These are phyloP conservation scores for Claviceps cyperi DNA, from an alignment of 2,329 filamentous ascomycete genomes.

Conservation along the genomic window DNA sequence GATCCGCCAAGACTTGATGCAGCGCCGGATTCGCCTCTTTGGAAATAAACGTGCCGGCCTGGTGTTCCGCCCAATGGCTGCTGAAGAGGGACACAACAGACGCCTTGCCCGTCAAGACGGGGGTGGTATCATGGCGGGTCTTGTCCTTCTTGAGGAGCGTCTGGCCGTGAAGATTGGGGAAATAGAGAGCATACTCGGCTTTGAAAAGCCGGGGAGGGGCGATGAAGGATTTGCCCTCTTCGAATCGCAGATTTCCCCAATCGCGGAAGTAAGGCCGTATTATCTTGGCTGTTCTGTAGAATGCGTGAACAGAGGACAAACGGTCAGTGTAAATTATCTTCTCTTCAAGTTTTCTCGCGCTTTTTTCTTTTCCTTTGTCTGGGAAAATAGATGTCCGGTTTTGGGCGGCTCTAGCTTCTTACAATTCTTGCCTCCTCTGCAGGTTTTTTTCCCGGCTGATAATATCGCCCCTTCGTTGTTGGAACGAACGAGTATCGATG, in stretches of 20 bases:
- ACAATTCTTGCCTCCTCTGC: slow-evolving; percentile 61
- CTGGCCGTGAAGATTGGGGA: slow-evolving; percentile 77
- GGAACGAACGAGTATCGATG: slow-evolving; percentile 50
- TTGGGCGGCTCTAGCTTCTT: slow-evolving; percentile 9
- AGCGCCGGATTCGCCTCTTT: slow-evolving; percentile 54
- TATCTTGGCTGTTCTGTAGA: slow-evolving; percentile 53
- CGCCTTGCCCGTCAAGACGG: slow-evolving; percentile 55
- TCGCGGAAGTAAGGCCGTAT: slow-evolving; percentile 89
- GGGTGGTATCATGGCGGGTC: slow-evolving; percentile 54
- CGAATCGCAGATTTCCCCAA: slow-evolving; percentile 69
- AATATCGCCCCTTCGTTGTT: slow-evolving; percentile 64
- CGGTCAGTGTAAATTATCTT: too few species aligned
- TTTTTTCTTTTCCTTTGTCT: not conserved
- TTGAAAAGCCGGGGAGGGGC: slow-evolving; percentile 76
- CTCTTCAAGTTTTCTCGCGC: too few species aligned
- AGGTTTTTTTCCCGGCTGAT: slow-evolving; percentile 77
- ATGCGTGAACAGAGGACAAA: too few species aligned
- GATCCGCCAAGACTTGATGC: slow-evolving; percentile 41
- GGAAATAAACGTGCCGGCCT: slow-evolving; percentile 59
- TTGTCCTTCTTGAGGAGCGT: slow-evolving; percentile 49
- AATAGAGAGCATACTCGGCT: slow-evolving; percentile 69
- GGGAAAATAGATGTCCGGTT: too few species aligned
- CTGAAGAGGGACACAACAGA: slow-evolving; percentile 72
- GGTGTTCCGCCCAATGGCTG: slow-evolving; percentile 71
- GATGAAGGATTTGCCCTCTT: slow-evolving; percentile 85